These are phyloP conservation scores for Micromonas pusilla DNA, from an alignment of 139 green algal species.

Conservation along the genomic window DNA sequence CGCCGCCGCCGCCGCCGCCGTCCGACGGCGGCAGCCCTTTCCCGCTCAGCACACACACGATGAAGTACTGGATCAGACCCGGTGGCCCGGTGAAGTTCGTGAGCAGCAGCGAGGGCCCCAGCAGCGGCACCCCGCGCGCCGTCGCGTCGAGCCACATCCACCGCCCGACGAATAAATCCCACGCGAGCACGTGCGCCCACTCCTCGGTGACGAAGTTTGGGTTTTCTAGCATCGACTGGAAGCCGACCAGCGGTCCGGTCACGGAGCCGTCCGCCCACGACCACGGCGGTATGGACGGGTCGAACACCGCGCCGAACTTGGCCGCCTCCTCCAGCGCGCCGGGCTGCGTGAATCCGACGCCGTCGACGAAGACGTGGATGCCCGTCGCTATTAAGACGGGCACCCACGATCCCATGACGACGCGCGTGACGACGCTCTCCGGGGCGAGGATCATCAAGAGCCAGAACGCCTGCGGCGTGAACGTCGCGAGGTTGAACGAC, in stretches of 20 bases:
- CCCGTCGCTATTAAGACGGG: background rate
- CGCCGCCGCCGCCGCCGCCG: no score
- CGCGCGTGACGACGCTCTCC: background rate
- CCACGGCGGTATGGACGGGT: background rate
- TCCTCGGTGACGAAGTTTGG: constrained; percentile 27
- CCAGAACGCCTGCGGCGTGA: background rate
- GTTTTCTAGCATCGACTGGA: constrained; percentile 19
- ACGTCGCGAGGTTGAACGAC: background rate
- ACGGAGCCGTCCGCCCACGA: background rate
- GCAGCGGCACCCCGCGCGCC: background rate
- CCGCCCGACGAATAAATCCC: constrained; percentile 23
- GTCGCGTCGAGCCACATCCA: constrained; percentile 14
- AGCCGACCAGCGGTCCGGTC: background rate
- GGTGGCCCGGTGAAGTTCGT: constrained; percentile 17
- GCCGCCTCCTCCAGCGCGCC: constrained; percentile 46
- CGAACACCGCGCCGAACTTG: constrained; percentile 28
- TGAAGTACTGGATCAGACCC: background rate
- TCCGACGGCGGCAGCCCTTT: background rate
- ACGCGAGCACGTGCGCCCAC: constrained; percentile 27
- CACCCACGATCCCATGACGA: background rate
- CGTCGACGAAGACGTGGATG: constrained; percentile 11
- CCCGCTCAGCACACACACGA: background rate
- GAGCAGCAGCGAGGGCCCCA: background rate
- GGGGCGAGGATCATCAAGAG: constrained; percentile 7
- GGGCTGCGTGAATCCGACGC: constrained; percentile 3